Evolutionary conservation across 345 rosid genomes (phyloP).

Genomic region (Litchi chinensis): DNA sequence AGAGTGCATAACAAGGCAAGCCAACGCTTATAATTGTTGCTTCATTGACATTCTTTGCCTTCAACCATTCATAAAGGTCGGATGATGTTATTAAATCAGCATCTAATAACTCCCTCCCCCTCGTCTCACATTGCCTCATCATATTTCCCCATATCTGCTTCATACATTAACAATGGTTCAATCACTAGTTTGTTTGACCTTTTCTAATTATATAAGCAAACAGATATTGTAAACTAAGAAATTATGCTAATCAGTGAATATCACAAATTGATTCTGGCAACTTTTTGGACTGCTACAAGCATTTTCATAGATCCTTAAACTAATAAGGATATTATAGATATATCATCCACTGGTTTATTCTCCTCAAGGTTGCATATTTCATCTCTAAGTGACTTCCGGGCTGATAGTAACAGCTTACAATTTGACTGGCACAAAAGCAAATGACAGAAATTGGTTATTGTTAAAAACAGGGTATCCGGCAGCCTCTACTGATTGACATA

Average conservation of each 20-base stretch:
- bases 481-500: background rate
- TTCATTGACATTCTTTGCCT: conserved; percentile 52
- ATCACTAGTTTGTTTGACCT: background rate
- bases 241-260: background rate
- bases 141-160: conserved; percentile 60
- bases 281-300: background rate
- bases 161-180: conserved; percentile 3
- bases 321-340: background rate
- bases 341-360: background rate
- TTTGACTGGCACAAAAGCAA: background rate
- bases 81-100: conserved; percentile 43
- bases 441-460: background rate
- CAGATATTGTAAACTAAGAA: background rate
- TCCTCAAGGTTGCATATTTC: conserved; percentile 1
- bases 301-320: background rate
- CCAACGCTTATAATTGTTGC: conserved; percentile 55
- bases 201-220: background rate
- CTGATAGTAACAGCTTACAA: background rate
- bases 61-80: conserved; percentile 60
- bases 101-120: conserved; percentile 71
- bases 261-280: background rate
- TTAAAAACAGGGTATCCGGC: background rate
- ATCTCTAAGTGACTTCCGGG: background rate
- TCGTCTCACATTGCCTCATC: conserved; percentile 58
- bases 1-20: conserved; percentile 59